phyloP scores from a whole-genome alignment of 2,329 filamentous ascomycete genomes.

The Phoma herbarum region DNA sequence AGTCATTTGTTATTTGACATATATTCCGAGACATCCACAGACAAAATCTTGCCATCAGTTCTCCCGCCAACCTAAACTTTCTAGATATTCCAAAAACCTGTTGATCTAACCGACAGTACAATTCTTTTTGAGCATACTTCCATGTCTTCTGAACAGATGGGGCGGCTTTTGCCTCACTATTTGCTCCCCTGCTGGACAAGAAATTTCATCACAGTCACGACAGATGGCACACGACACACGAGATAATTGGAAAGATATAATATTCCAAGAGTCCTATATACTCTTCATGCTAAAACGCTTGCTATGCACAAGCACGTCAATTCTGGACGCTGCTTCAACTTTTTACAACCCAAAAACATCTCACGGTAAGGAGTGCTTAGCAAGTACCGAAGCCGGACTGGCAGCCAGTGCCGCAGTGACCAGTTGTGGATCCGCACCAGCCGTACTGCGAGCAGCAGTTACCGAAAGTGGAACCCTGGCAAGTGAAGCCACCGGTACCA shows the following conservation, averaged over 20 bases:
- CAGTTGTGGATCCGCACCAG: slow-evolving; percentile 48
- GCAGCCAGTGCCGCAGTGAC: slow-evolving; percentile 45
- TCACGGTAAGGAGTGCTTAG: slow-evolving; percentile 7
- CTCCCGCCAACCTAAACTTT: too few species aligned
- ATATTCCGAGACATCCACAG: too few species aligned
- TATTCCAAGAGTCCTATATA: slow-evolving; percentile 12
- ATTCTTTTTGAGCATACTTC: background rate
- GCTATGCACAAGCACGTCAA: slow-evolving; percentile 21
- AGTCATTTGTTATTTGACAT: too few species aligned
- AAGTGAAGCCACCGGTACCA: slow-evolving; percentile 45
- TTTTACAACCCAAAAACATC: slow-evolving; percentile 12
- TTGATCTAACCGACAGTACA: too few species aligned
- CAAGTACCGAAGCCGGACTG: slow-evolving; percentile 46
- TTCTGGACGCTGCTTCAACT: slow-evolving; percentile 19
- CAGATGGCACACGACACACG: background rate
- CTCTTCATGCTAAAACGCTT: slow-evolving; percentile 15
- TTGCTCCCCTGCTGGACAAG: background rate
- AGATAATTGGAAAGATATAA: slow-evolving; percentile 8
- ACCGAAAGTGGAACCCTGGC: slow-evolving; percentile 54
- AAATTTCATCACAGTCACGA: background rate
- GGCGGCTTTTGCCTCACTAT: background rate
- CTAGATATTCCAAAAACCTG: too few species aligned
- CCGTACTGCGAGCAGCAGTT: slow-evolving; percentile 57
- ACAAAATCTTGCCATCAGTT: too few species aligned
- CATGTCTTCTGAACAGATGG: background rate